These are phyloP conservation scores for Metrosideros polymorpha DNA, from an alignment of 441 rosid species.

Conservation along the genomic window DNA sequence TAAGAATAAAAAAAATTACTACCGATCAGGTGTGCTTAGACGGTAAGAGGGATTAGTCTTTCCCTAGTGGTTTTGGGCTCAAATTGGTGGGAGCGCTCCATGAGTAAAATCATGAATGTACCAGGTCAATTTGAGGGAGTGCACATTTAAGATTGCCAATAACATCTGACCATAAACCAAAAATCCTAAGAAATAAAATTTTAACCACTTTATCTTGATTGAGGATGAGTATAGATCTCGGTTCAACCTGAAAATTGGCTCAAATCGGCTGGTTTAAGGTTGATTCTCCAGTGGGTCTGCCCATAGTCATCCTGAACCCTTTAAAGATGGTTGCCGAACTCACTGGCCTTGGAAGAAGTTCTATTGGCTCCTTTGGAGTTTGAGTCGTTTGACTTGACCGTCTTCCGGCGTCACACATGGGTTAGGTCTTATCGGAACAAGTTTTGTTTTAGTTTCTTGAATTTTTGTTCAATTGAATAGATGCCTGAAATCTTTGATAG, in stretches of 20 bases:
- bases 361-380: neutral
- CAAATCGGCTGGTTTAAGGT: neutral
- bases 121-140: neutral
- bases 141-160: neutral
- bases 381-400: neutral
- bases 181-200: neutral
- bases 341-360: neutral
- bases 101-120: neutral
- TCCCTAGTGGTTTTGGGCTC: neutral
- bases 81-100: neutral
- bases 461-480: neutral
- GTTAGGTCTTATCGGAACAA: neutral
- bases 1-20: neutral
- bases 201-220: neutral
- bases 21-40: neutral
- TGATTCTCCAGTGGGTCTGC: neutral
- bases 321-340: neutral
- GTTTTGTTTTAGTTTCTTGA: neutral
- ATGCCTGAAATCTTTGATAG: neutral
- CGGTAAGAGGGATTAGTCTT: neutral
- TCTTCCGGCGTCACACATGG: neutral
- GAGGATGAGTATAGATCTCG: neutral
- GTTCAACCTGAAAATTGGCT: neutral
- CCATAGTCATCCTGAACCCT: neutral
- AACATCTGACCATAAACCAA: neutral